Base-by-base conservation (phyloP, 257 asterid species). In the Anisodus tanguticus region DNA sequence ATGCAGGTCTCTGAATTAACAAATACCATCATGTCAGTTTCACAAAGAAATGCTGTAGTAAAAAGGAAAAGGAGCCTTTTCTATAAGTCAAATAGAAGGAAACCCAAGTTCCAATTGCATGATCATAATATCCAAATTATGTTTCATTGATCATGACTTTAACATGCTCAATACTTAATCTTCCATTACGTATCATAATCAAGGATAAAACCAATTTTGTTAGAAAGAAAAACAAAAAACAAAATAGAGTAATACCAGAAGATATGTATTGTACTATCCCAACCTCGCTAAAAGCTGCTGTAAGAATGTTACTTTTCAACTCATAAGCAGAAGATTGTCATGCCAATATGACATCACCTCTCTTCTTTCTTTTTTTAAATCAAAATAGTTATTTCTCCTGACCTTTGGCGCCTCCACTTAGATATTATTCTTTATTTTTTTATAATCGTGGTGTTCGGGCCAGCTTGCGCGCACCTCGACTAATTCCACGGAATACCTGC, bases 1-100 rank as follows among this genome's bases (percentile, higher is more conserved):
- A 91, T 76, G 90, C 89, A 81, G 92, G 84, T 89, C 93, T 89
- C 99, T 94, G 95, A 85, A 62, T 66, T 59, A 86, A 85, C 85
- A 81, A 82, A 80, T 22, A 74, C 76, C 62, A 39, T 82, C 81
- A 83, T 79, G 72, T 87, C 88, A 91, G 87, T 71, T 63, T 53
- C 51, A 82, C 31, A 72, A 72, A 57, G 58, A 37, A 67, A 26
- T 82, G 62, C 58, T n/a, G 63, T 13, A 78, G 51, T 59, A 16
- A 51, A 47, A 69, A 41, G 49, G 9, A 72, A 72, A 81, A 86
- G 57, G 43, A 49, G 26, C 63, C 47, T 76, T 51, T 51, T 76
- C 81, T 26, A 51, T 22, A 76, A 76, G 45, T 51, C 63, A 76
- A 76, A 51, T 76, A 26, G 81, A 53, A 76, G 51, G 80, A 72